These are phyloP conservation scores for Diutina pseudorugosa DNA, from an alignment of 1,139 yeast genomes.

Conservation along the genomic window DNA sequence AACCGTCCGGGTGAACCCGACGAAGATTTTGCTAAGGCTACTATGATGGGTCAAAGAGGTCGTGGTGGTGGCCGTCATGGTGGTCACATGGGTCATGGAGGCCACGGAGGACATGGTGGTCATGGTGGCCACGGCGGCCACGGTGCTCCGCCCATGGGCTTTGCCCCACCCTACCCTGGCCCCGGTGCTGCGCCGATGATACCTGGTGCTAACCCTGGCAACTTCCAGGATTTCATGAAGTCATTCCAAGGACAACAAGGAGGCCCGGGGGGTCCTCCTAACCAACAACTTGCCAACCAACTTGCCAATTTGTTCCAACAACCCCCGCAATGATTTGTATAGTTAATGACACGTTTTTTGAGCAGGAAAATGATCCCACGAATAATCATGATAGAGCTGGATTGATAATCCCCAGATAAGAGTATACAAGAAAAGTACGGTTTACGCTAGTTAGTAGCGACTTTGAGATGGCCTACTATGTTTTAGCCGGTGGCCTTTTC, in stretches of 20 bases:
- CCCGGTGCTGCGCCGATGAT: not conserved
- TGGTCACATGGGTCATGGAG: not conserved
- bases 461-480: too few species aligned
- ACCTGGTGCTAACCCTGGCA: not conserved
- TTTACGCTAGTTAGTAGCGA: too few species aligned
- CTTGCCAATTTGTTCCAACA: slow-evolving; percentile 2
- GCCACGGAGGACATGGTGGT: not conserved
- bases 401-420: too few species aligned
- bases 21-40: slow-evolving; percentile 31
- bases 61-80: not conserved
- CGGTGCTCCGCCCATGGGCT: not conserved
- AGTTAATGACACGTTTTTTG: not conserved
- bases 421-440: too few species aligned
- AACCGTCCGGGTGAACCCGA: slow-evolving; percentile 53
- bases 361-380: too few species aligned
- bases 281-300: slow-evolving; percentile 3
- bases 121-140: not conserved
- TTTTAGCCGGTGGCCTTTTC: too few species aligned
- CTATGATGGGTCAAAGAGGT: slow-evolving; percentile 1
- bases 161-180: not conserved
- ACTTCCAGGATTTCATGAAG: not conserved
- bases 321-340: not conserved
- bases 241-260: not conserved
- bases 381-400: too few species aligned
- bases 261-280: not conserved